These are phyloP conservation scores for Gyrodon lividus DNA, from an alignment of 768 basidiomycete genomes.

Conservation along the genomic window DNA sequence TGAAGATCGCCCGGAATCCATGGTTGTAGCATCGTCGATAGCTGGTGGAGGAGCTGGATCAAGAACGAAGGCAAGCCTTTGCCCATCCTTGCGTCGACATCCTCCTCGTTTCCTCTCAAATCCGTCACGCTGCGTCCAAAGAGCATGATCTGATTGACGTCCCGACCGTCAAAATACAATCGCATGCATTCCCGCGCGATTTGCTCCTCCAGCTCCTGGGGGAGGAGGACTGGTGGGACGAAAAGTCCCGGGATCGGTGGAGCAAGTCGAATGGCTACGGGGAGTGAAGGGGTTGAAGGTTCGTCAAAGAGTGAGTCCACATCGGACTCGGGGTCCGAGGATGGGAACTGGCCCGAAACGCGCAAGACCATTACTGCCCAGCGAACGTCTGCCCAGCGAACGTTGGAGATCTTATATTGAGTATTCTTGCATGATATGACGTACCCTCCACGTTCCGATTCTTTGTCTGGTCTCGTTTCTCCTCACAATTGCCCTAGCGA, in stretches of 20 bases:
- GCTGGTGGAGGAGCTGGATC: slow-evolving; percentile 45
- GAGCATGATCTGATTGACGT: slow-evolving; percentile 83
- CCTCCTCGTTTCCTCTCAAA: slow-evolving; percentile 9
- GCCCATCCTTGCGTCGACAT: slow-evolving; percentile 19
- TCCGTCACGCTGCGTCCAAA: slow-evolving; percentile 52
- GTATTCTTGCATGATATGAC: slow-evolving; percentile 1
- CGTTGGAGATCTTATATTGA: not conserved
- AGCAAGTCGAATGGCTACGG: slow-evolving; percentile 32
- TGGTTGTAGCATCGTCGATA: slow-evolving; percentile 50
- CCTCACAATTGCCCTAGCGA: too few species aligned
- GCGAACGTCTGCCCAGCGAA: slow-evolving; percentile 1
- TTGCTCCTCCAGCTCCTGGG: slow-evolving; percentile 49
- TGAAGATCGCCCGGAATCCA: slow-evolving; percentile 50
- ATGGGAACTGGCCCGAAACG: not conserved
- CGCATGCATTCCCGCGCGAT: slow-evolving; percentile 52
- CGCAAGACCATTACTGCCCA: slow-evolving; percentile 11
- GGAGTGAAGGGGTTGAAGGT: slow-evolving; percentile 15
- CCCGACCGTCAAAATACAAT: slow-evolving; percentile 50
- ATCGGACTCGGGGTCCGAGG: slow-evolving; percentile 12
- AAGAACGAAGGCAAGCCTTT: slow-evolving; percentile 59
- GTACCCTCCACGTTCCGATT: slow-evolving; percentile 5
- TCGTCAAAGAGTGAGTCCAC: slow-evolving; percentile 55
- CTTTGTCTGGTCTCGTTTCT: not conserved
- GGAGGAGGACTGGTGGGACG: slow-evolving; percentile 51
- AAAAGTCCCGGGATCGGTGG: slow-evolving; percentile 68